Percentiles rank a stretch among this genome's conserved stretches.
Conservation (phyloP, 495 filamentous ascomycete species). For the Niebla homalea region DNA sequence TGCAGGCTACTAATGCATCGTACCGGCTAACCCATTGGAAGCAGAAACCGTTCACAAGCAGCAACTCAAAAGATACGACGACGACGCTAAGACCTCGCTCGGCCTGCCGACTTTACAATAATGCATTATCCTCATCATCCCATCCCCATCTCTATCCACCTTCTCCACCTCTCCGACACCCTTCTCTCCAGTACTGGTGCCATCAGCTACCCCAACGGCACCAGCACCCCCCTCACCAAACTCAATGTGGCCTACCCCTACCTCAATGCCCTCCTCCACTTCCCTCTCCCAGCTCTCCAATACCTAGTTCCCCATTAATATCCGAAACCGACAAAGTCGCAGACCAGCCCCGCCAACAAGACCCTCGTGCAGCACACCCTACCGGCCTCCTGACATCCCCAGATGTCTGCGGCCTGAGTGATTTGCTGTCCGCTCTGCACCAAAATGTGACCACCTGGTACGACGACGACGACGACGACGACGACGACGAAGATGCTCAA, state of each 20-base stretch:
- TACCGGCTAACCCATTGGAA: too few species aligned
- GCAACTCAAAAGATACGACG: too few species aligned
- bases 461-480: not conserved
- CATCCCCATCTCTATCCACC: not conserved
- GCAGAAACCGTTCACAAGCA: too few species aligned
- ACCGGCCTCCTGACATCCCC: slow-evolving; percentile 7
- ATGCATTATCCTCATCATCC: not conserved
- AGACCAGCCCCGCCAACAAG: slow-evolving; percentile 4
- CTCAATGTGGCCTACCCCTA: slow-evolving; percentile 2
- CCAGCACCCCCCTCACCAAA: not conserved
- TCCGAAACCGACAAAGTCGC: not conserved
- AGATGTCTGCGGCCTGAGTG: slow-evolving; percentile 5
- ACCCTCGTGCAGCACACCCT: slow-evolving; percentile 6
- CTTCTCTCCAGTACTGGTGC: not conserved
- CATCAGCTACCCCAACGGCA: slow-evolving; percentile 5
- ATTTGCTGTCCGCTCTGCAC: not conserved
- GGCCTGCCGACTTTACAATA: not conserved
- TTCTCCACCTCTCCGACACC: not conserved
- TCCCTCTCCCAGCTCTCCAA: slow-evolving; percentile 7
- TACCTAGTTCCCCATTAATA: slow-evolving; percentile 9
- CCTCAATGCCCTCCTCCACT: not conserved
- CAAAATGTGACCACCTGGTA: too few species aligned
- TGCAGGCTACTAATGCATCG: too few species aligned
- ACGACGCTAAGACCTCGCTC: too few species aligned
- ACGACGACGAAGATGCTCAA: not conserved